These are phyloP conservation scores for Eucalyptus melliodora DNA, from an alignment of 345 rosid species.

Conservation along the genomic window DNA sequence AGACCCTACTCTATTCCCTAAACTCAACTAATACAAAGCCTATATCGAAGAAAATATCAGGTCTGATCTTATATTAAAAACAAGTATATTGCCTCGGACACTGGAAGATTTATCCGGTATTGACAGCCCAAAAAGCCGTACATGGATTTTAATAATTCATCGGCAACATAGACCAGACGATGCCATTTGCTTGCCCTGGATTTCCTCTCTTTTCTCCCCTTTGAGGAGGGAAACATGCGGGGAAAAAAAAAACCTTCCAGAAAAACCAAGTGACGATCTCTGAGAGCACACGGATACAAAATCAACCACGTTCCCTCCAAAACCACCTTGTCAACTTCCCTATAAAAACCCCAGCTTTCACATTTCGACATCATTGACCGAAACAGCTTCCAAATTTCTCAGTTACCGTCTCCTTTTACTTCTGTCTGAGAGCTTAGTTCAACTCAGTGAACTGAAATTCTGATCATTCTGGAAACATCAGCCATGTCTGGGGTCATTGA, in stretches of 20 bases:
- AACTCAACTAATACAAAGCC: background rate
- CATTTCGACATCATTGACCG: background rate
- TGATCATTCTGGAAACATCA: background rate
- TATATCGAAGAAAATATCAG: background rate
- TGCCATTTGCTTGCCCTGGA: background rate
- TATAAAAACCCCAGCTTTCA: background rate
- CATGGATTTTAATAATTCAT: background rate
- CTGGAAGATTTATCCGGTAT: background rate
- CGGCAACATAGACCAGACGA: background rate
- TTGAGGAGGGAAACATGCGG: background rate
- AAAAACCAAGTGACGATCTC: background rate
- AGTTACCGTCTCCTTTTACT: background rate
- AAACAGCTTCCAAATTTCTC: background rate
- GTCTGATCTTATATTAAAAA: background rate
- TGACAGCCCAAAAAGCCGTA: background rate
- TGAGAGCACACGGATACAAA: background rate
- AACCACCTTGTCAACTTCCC: background rate
- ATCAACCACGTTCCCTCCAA: background rate
- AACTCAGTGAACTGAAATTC: background rate
- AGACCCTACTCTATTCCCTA: background rate
- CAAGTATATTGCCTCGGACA: background rate
- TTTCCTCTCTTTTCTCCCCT: background rate
- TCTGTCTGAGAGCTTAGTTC: background rate
- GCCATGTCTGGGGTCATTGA: slow-evolving; percentile 34
- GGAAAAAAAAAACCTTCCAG: background rate